Percentiles rank a stretch among this genome's conserved stretches.
Evolutionary conservation across 2,329 filamentous ascomycete species (phyloP).

Genomic region (Colletotrichum sp.): DNA sequence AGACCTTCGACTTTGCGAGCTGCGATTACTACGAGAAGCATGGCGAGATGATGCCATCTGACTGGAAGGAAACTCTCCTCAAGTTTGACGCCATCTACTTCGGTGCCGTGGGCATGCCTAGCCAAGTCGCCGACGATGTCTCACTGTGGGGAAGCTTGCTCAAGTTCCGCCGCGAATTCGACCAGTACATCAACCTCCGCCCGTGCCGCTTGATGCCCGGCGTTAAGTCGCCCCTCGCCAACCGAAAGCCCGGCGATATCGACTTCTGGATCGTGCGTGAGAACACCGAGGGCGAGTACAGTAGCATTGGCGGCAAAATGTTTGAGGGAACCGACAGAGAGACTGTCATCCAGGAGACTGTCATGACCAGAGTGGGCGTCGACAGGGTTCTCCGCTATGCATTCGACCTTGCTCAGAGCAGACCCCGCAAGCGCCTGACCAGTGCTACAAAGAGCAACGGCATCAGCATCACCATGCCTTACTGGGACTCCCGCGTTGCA

Average conservation of each 20-base stretch:
- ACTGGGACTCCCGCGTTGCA: slow-evolving; percentile 69
- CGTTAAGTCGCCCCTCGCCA: slow-evolving; percentile 60
- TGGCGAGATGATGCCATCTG: slow-evolving; percentile 41
- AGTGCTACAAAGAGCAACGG: slow-evolving; percentile 72
- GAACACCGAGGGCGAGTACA: slow-evolving; percentile 72
- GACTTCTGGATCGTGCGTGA: slow-evolving; percentile 73
- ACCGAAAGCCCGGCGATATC: slow-evolving; percentile 57
- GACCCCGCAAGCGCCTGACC: slow-evolving; percentile 63
- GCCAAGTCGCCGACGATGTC: slow-evolving; percentile 66
- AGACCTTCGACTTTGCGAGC: slow-evolving; percentile 70
- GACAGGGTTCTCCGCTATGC: slow-evolving; percentile 67
- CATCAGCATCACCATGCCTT: slow-evolving; percentile 70
- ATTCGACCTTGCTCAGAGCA: slow-evolving; percentile 62
- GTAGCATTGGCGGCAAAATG: slow-evolving; percentile 67
- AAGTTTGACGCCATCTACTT: slow-evolving; percentile 66
- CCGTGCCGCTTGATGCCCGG: slow-evolving; percentile 67
- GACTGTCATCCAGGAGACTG: slow-evolving; percentile 64
- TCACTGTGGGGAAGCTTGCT: slow-evolving; percentile 69
- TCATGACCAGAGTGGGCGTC: slow-evolving; percentile 67
- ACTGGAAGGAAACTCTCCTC: slow-evolving; percentile 41
- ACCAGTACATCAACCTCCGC: slow-evolving; percentile 71
- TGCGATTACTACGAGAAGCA: slow-evolving; percentile 57
- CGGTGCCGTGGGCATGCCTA: slow-evolving; percentile 66
- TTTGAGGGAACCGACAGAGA: slow-evolving; percentile 65
- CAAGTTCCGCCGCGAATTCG: slow-evolving; percentile 67